These are phyloP conservation scores for Omphalea diandra DNA, from an alignment of 441 rosid genomes.

Conservation along the genomic window DNA sequence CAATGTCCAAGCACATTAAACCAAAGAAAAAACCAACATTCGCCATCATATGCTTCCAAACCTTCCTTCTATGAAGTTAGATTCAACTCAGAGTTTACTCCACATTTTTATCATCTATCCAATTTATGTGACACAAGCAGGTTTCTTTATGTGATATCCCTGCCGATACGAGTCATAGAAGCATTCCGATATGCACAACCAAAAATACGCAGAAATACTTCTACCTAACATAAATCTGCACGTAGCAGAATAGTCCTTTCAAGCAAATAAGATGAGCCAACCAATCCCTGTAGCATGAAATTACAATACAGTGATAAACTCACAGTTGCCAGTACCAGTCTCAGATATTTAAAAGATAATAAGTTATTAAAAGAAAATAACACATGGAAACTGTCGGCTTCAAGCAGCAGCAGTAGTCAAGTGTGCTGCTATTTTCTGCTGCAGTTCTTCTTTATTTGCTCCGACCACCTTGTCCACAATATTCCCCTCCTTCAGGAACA, in stretches of 20 bases:
- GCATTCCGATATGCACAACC: not conserved
- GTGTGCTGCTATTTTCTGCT: conserved; percentile 63
- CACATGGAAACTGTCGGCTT: not conserved
- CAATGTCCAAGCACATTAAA: too few species aligned
- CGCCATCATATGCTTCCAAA: too few species aligned
- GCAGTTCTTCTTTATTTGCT: conserved; percentile 78
- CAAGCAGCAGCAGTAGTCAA: conserved; percentile 41
- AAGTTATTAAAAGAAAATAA: not conserved
- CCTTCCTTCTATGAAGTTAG: too few species aligned
- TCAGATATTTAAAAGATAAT: not conserved
- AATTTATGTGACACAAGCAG: too few species aligned
- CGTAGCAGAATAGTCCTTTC: not conserved
- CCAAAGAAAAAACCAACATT: too few species aligned
- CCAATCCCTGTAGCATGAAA: not conserved
- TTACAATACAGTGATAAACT: not conserved
- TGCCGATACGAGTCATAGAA: not conserved
- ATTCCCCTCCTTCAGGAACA: conserved; percentile 76
- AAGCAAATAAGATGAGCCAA: not conserved
- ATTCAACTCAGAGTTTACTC: too few species aligned
- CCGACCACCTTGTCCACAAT: conserved; percentile 81
- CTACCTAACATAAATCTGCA: not conserved
- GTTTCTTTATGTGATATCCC: too few species aligned
- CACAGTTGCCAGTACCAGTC: not conserved
- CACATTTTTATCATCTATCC: too few species aligned
- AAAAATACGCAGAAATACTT: not conserved